Conservation (phyloP, 2,329 filamentous ascomycete species). For the Arthrobotrys entomopaga region DNA sequence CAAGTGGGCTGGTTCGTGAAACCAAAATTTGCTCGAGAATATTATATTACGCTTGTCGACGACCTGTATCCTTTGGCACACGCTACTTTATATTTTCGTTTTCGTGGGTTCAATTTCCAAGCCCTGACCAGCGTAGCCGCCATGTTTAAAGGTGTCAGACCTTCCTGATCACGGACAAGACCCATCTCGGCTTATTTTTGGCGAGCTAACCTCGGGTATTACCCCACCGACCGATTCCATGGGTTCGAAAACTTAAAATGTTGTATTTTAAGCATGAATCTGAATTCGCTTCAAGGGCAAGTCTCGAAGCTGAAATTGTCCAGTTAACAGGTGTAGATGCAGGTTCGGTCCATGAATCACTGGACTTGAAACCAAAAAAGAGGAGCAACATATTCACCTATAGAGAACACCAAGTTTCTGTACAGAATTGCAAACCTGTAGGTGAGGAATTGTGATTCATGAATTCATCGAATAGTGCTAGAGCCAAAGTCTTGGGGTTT, state of each 20-base stretch:
- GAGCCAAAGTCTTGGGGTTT: too few relatives aligned
- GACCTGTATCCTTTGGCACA: too few relatives aligned
- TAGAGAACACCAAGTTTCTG: too few relatives aligned
- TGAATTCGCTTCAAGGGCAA: conserved; percentile 2
- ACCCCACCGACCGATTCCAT: conserved; percentile 50
- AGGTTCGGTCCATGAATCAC: too few relatives aligned
- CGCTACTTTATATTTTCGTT: conserved; percentile 33
- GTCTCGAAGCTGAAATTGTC: too few relatives aligned
- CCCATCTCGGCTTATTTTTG: conserved; percentile 55
- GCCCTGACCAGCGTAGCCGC: background rate
- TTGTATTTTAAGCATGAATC: conserved; percentile 24
- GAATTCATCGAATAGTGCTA: too few relatives aligned
- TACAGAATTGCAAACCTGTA: too few relatives aligned
- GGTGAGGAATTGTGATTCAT: too few relatives aligned
- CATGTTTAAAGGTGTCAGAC: conserved; percentile 16
- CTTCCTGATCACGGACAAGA: conserved; percentile 38
- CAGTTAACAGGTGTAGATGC: too few relatives aligned
- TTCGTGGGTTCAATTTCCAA: conserved; percentile 26
- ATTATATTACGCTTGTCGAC: too few relatives aligned
- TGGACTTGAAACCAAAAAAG: too few relatives aligned
- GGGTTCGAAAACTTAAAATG: conserved; percentile 25
- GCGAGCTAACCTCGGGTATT: conserved; percentile 54
- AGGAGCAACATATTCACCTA: too few relatives aligned
- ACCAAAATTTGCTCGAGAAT: conserved; percentile 19
- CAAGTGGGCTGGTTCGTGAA: conserved; percentile 5